Evolutionary conservation across 176 grass and related monocot genomes (phyloP), one percentile per base, ranked within the genome.

Genomic region (Rhipidocladum racemiflorum): DNA sequence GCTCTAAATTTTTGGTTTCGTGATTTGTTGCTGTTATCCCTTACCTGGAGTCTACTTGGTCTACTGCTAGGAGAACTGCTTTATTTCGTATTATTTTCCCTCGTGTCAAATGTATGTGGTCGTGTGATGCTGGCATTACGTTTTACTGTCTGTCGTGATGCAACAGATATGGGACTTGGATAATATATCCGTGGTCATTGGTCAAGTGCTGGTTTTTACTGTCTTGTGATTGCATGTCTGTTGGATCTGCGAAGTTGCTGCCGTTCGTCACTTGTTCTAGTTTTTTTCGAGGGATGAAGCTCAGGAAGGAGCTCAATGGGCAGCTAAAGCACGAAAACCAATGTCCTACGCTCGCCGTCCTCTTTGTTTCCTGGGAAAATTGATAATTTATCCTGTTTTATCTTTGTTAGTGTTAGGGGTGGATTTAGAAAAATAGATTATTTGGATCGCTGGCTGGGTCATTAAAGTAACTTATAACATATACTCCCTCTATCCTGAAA

Each of bases 1-100:
- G 72, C 81, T 94, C 59, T 93, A 88, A 71, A 68, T 34, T 69
- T 66, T 75, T 9, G 21, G 3, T 15, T 4, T 13, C 7, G 0
- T 27, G 18, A 51, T 68, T 43, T 80, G 28, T 17, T 12, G 21
- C 29, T 44, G 13, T 43, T 65, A 2, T 18, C n/a, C 34, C 2
- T 2, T 48, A 29, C 7, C 13, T 24, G 68, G 28, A 16, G 12
- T 36, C 14, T 61, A 1, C n/a, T 30, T 42, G 4, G 18, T 69
- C 62, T 68, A 13, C 18, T 68, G 38, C 36, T 38, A 18, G 5
- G 42, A 61, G 61, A 81, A 30, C 56, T 40, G 15, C 43, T 60
- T 50, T 12, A 63, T 62, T 76, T 23, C 0, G 16, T 70, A 12
- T 13, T 18, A 21, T 61, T 74, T 57, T 77, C 40, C 28, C 16